These are phyloP conservation scores for Dictyostelium firmibasis DNA, from an alignment of 78 protist species.

Conservation along the genomic window DNA sequence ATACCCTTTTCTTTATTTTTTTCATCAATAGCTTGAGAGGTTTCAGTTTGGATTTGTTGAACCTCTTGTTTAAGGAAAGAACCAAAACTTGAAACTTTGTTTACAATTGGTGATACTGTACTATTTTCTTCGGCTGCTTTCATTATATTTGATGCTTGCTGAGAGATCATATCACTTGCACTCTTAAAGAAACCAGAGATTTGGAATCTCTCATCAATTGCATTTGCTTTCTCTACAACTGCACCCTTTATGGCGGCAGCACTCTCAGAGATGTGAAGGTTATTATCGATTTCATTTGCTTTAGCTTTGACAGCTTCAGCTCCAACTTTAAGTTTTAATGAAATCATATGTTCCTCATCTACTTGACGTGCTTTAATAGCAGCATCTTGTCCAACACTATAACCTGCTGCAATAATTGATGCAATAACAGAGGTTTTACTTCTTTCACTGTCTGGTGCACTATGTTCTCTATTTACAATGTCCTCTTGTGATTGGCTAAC, in stretches of 20 bases:
- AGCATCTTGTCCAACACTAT: constrained; percentile 70
- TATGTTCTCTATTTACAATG: constrained; percentile 54
- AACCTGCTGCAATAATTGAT: constrained; percentile 82
- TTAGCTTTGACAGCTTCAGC: constrained; percentile 75
- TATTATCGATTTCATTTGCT: constrained; percentile 74
- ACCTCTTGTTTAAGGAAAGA: constrained; percentile 25
- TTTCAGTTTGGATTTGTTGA: constrained; percentile 40
- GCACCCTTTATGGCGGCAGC: constrained; percentile 61
- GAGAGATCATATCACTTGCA: constrained; percentile 50
- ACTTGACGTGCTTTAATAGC: constrained; percentile 55
- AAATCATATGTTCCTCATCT: constrained; percentile 77
- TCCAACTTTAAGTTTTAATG: constrained; percentile 61
- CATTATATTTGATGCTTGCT: not conserved
- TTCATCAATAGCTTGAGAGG: constrained; percentile 61
- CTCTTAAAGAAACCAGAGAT: constrained; percentile 72
- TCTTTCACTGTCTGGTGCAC: constrained; percentile 72
- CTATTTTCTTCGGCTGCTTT: constrained; percentile 37
- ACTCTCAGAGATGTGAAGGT: constrained; percentile 70
- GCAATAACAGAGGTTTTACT: constrained; percentile 76
- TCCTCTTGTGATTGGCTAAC: not conserved
- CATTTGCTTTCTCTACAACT: constrained; percentile 64
- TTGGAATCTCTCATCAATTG: constrained; percentile 81
- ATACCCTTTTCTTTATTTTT: constrained; percentile 67
- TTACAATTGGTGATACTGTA: constrained; percentile 34
- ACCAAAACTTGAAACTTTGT: constrained; percentile 15